Conservation (phyloP, 208 protist species). For the Leishmania amazonensis region DNA sequence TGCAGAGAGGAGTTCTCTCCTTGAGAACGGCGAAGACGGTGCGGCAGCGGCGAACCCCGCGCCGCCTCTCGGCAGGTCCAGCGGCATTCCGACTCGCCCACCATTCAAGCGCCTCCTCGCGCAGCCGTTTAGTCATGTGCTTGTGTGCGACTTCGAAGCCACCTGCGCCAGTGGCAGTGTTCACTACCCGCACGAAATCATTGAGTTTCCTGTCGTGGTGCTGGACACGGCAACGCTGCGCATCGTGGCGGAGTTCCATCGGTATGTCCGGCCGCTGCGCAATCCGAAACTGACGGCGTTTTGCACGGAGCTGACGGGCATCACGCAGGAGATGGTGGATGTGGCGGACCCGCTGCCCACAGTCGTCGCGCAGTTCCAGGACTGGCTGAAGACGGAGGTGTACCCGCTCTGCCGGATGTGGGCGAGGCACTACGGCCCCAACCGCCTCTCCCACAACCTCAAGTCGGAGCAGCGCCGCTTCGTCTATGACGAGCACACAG, state of each 20-base stretch:
- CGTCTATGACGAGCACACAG: constrained; percentile 50
- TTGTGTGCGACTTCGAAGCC: constrained; percentile 94
- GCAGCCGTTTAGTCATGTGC: constrained; percentile 90
- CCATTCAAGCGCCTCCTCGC: constrained; percentile 43
- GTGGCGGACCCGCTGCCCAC: constrained; percentile 57
- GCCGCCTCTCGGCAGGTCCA: constrained; percentile 11
- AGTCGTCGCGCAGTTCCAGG: constrained; percentile 63
- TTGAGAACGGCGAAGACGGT: constrained; percentile 2
- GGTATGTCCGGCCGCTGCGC: constrained; percentile 86
- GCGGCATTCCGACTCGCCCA: constrained; percentile 34
- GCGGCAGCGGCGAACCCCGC: not conserved
- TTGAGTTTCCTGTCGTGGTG: constrained; percentile 95
- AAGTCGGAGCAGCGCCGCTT: constrained; percentile 59
- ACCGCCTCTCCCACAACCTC: constrained; percentile 46
- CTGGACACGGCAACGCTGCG: constrained; percentile 69
- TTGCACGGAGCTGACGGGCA: constrained; percentile 95
- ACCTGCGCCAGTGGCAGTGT: constrained; percentile 79
- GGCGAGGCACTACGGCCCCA: constrained; percentile 27
- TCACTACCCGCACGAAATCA: constrained; percentile 94
- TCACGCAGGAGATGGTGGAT: constrained; percentile 93
- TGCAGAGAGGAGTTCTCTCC: not conserved
- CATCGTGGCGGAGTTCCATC: constrained; percentile 87
- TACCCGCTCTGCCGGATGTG: constrained; percentile 73
- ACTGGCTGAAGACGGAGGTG: constrained; percentile 66
- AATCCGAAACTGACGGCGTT: constrained; percentile 89